Base-by-base conservation (phyloP, 306 rosid species). In the Glycine tomentella region DNA sequence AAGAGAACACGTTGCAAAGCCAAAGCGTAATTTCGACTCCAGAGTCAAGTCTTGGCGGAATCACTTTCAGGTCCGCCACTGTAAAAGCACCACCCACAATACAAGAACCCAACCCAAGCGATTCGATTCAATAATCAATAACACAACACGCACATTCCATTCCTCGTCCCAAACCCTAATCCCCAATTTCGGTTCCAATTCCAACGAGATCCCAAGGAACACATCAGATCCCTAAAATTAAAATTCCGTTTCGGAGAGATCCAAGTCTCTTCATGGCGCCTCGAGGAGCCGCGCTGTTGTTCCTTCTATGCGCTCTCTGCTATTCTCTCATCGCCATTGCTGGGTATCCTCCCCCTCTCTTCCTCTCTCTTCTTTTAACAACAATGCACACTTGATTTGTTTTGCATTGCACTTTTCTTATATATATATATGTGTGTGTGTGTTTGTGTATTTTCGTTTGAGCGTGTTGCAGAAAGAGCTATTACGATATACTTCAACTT, bases 401-500 rank as follows among this genome's bases (percentile, higher is more conserved):
- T 38, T 53, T 61, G 59, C 55, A 44, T 64, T 36, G 38, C n/a
- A 3, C 13, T 38, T 38, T 42, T 40, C 67, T 76, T 61, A 61
- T 46, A 62, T 5, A 16, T 25, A n/a, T n/a, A n/a, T n/a, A n/a
- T n/a, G n/a, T n/a, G n/a, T n/a, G n/a, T n/a, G n/a, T n/a, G n/a
- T n/a, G n/a, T n/a, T n/a, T n/a, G 38, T 44, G 3, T 20, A 16
- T 66, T 34, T 45, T 20, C 0, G 56, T 72, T 50, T 76, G 42
- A 11, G 56, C 13, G 36, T 1, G 62, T 50, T 72, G 46, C 83
- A 93, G 97, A 34, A 95, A 95, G 89, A 95, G 92, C 78, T 95
- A 89, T 72, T 95, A 95, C 38, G 99, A 95, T 55, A 56, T 85
- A 74, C 91, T 95, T 78, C 99, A 95, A 83, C 93, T 95, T 38